These are phyloP conservation scores for Gossypium bickii DNA, from an alignment of 345 rosid species.

Conservation along the genomic window DNA sequence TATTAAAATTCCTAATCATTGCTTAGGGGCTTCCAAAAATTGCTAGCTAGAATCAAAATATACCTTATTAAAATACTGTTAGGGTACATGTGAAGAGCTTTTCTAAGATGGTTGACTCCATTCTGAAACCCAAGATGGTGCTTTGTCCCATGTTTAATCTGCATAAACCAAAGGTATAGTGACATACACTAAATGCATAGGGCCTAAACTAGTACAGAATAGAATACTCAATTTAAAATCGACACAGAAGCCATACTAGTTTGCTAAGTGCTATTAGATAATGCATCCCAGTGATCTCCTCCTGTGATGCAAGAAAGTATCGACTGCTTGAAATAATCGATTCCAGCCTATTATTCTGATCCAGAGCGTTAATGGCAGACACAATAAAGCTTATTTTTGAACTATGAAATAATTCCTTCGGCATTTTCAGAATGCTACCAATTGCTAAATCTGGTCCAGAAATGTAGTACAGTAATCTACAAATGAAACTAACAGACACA, in stretches of 20 bases:
- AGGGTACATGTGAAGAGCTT: constrained; percentile 75
- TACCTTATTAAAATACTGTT: constrained; percentile 75
- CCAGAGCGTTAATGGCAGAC: constrained; percentile 74
- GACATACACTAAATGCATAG: constrained; percentile 4
- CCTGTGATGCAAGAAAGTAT: constrained; percentile 42
- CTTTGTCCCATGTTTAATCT: constrained; percentile 67
- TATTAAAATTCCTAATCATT: background rate
- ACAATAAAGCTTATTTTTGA: constrained; percentile 64
- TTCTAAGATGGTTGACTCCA: constrained; percentile 73
- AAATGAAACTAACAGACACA: constrained; percentile 71
- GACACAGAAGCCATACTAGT: constrained; percentile 49
- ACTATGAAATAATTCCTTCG: constrained; percentile 55
- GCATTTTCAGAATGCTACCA: constrained; percentile 72
- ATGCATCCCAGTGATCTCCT: constrained; percentile 63
- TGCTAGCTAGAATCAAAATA: constrained; percentile 9
- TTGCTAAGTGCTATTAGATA: constrained; percentile 69
- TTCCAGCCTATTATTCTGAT: constrained; percentile 58
- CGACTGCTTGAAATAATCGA: constrained; percentile 57
- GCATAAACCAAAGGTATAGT: constrained; percentile 25
- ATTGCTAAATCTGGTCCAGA: constrained; percentile 73
- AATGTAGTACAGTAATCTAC: constrained; percentile 64
- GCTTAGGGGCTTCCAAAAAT: background rate
- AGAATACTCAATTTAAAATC: background rate
- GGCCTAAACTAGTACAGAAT: background rate
- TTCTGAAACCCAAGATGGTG: constrained; percentile 55